phyloP scores from a whole-genome alignment of 106 monocot genomes.

The Ottelia alismoides region DNA sequence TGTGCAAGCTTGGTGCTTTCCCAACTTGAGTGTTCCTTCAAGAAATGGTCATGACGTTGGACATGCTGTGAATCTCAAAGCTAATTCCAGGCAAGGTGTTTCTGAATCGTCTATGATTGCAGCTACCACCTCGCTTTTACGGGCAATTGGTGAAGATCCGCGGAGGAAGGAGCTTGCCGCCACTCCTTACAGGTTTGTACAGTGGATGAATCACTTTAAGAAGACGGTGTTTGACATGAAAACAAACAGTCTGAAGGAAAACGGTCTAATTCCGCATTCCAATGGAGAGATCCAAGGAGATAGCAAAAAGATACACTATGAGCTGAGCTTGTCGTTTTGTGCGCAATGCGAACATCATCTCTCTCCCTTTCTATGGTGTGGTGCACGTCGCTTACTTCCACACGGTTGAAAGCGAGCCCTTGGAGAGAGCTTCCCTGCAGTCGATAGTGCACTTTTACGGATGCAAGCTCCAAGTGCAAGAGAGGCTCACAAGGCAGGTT shows the following conservation, averaged over 20 bases:
- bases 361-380: conserved; percentile 74
- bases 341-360: conserved; percentile 97
- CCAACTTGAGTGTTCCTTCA: too few species aligned
- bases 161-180: conserved; percentile 56
- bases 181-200: conserved; percentile 67
- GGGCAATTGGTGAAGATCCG: conserved; percentile 69
- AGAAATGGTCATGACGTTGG: too few species aligned
- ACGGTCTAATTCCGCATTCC: not conserved
- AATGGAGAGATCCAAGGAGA: conserved; percentile 3
- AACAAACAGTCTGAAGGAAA: conserved; percentile 18
- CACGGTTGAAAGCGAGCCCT: conserved; percentile 6
- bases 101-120: conserved; percentile 39
- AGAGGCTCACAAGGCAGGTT: conserved; percentile 82
- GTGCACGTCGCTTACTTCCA: conserved; percentile 62
- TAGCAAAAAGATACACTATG: conserved; percentile 20
- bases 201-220: conserved; percentile 85
- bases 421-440: conserved; percentile 44
- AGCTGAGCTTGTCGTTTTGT: conserved; percentile 67
- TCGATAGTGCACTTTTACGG: conserved; percentile 60
- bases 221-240: conserved; percentile 35
- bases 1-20: too few species aligned
- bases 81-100: conserved; percentile 11
- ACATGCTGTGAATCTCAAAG: too few species aligned
- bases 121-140: conserved; percentile 42
- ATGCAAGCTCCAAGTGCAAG: conserved; percentile 89